phyloP scores from a whole-genome alignment of 2,329 filamentous ascomycete genomes.

The Orbilia ellipsospora region DNA sequence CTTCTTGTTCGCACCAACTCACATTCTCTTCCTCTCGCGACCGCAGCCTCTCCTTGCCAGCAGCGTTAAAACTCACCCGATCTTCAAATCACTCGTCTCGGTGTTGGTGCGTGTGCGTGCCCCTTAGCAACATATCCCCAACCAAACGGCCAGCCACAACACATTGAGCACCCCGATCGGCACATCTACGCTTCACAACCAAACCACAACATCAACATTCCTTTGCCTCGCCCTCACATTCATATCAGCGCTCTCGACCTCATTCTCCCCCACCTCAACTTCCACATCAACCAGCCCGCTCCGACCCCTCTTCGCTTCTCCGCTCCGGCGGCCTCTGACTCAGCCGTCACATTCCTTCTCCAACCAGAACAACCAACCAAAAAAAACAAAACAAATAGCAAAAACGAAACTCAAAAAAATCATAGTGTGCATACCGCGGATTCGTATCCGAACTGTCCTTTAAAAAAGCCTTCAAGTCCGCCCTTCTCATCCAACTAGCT shows the following conservation, averaged over 20 bases:
- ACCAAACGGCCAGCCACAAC: slow-evolving; percentile 24
- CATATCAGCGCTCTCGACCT: slow-evolving; percentile 13
- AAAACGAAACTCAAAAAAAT: slow-evolving; percentile 2
- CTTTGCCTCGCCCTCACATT: slow-evolving; percentile 45
- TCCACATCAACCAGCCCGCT: slow-evolving; percentile 5
- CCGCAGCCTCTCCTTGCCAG: slow-evolving; percentile 57
- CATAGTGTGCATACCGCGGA: slow-evolving; percentile 10
- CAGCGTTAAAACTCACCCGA: slow-evolving; percentile 59
- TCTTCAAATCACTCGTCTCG: slow-evolving; percentile 20
- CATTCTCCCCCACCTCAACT: slow-evolving; percentile 25
- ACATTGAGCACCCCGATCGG: slow-evolving; percentile 18
- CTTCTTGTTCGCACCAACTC: slow-evolving; percentile 19
- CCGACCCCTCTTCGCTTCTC: slow-evolving; percentile 12
- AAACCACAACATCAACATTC: slow-evolving; percentile 39
- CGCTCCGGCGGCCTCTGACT: slow-evolving; percentile 25
- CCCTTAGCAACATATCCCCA: slow-evolving; percentile 40
- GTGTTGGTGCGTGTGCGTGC: neutral
- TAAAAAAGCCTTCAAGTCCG: slow-evolving; percentile 3
- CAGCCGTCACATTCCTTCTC: slow-evolving; percentile 45
- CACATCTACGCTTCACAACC: neutral
- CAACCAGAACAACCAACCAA: slow-evolving; percentile 12
- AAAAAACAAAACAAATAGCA: slow-evolving; percentile 5
- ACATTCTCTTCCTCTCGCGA: slow-evolving; percentile 55
- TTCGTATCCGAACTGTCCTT: slow-evolving; percentile 8
- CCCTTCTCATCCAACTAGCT: neutral